Evolutionary conservation across 1,284 basidiomycete genomes (phyloP).

Genomic region (Coriolopsis trogii): DNA sequence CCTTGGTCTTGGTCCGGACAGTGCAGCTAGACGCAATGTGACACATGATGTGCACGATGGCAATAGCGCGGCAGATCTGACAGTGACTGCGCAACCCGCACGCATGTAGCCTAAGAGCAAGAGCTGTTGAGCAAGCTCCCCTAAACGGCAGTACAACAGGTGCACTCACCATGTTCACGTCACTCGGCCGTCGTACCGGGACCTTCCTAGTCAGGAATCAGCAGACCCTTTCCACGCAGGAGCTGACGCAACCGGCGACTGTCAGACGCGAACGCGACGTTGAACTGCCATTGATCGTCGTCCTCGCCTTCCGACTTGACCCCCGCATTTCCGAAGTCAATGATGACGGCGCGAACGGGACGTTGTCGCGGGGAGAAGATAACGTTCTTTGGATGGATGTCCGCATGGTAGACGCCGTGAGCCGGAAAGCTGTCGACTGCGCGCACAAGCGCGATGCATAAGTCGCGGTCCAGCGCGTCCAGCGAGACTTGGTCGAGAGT

Average conservation of each 20-base stretch:
- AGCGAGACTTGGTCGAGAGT: neutral
- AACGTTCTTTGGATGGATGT: conserved; percentile 3
- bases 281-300: conserved; percentile 2
- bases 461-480: neutral
- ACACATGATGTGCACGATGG: no score
- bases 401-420: conserved; percentile 2
- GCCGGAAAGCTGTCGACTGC: neutral
- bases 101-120: no score
- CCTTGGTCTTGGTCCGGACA: no score
- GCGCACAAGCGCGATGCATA: conserved; percentile 2
- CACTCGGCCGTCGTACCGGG: no score
- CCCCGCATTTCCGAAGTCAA: conserved; percentile 7
- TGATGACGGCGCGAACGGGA: conserved; percentile 4
- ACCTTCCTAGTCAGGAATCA: neutral
- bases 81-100: no score
- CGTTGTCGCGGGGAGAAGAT: conserved; percentile 1
- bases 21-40: no score
- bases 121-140: no score
- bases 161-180: no score
- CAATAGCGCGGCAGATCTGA: no score
- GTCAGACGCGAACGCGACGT: neutral
- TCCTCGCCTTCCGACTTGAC: neutral
- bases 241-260: neutral
- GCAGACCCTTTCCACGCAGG: neutral
- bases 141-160: no score